These are phyloP conservation scores for Dentipellis sp. DNA, from an alignment of 768 basidiomycete species.

Conservation along the genomic window DNA sequence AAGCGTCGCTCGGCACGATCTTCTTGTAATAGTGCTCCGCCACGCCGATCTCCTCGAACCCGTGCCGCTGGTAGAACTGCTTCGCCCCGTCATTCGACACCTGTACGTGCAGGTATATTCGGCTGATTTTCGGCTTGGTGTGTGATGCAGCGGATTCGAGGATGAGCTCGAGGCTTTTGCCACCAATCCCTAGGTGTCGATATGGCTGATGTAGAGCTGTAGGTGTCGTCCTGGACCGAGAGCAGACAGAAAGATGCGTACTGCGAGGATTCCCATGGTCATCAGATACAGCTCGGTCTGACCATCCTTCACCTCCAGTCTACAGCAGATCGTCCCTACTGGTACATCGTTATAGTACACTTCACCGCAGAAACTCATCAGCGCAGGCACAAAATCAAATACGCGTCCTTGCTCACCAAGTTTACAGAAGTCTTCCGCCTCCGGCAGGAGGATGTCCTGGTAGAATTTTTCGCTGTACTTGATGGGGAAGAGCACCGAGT, in stretches of 20 bases:
- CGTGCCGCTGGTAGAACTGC: constrained; percentile 76
- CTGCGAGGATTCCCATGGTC: constrained; percentile 88
- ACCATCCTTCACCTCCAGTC: constrained; percentile 61
- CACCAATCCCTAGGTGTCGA: constrained; percentile 69
- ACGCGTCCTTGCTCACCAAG: constrained; percentile 50
- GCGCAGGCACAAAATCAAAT: background rate
- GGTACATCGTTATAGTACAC: constrained; percentile 94
- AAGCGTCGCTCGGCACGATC: constrained; percentile 75
- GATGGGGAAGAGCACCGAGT: constrained; percentile 81
- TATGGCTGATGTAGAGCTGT: constrained; percentile 53
- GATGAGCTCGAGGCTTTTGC: constrained; percentile 60
- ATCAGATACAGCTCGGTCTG: constrained; percentile 66
- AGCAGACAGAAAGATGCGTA: constrained; percentile 28
- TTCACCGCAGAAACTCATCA: constrained; percentile 20
- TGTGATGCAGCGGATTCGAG: constrained; percentile 52
- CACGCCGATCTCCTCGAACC: constrained; percentile 59
- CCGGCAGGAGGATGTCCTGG: constrained; percentile 62
- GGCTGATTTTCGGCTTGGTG: constrained; percentile 51
- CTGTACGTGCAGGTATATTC: constrained; percentile 82
- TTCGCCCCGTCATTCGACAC: constrained; percentile 71
- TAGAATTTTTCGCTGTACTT: constrained; percentile 88
- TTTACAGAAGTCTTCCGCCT: constrained; percentile 81
- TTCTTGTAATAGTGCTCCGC: constrained; percentile 85
- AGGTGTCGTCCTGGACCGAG: background rate
- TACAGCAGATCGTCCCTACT: constrained; percentile 81